Evolutionary conservation across 2,329 filamentous ascomycete genomes (phyloP).

Genomic region (Aspergillus jensenii): DNA sequence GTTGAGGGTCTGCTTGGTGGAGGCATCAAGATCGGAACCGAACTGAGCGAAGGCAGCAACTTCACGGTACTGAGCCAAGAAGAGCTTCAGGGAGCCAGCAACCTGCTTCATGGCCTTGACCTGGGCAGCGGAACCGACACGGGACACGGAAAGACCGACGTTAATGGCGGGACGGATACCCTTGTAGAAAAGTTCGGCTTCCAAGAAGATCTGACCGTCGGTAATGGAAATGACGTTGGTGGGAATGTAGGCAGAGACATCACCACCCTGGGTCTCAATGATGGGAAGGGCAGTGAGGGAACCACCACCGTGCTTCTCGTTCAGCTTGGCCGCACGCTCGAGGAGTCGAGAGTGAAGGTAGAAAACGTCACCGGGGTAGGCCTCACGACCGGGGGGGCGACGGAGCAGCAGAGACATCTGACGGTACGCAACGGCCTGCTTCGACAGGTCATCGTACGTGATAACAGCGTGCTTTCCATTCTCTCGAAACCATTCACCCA

Average conservation of each 20-base stretch:
- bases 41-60: conserved; percentile 99
- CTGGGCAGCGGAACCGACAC: conserved; percentile 99
- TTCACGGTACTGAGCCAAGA: conserved; percentile 99
- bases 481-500: conserved; percentile 76
- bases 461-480: conserved; percentile 85
- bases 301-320: conserved; percentile 88
- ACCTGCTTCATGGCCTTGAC: conserved; percentile 99
- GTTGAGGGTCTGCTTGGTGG: conserved; percentile 96
- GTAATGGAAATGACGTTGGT: conserved; percentile 99
- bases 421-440: conserved; percentile 97
- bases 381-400: conserved; percentile 98
- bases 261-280: conserved; percentile 99
- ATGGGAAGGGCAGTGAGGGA: conserved; percentile 95
- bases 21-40: conserved; percentile 98
- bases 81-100: conserved; percentile 98
- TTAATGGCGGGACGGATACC: conserved; percentile 99
- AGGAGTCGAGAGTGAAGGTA: conserved; percentile 99
- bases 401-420: conserved; percentile 98
- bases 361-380: conserved; percentile 98
- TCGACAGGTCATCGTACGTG: conserved; percentile 92
- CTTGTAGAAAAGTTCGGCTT: conserved; percentile 99
- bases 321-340: conserved; percentile 99
- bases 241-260: conserved; percentile 99
- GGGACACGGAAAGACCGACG: conserved; percentile 99
- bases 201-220: conserved; percentile 99